These are phyloP conservation scores for Pichia sp. DNA, from an alignment of 1,139 yeast species.

Conservation along the genomic window DNA sequence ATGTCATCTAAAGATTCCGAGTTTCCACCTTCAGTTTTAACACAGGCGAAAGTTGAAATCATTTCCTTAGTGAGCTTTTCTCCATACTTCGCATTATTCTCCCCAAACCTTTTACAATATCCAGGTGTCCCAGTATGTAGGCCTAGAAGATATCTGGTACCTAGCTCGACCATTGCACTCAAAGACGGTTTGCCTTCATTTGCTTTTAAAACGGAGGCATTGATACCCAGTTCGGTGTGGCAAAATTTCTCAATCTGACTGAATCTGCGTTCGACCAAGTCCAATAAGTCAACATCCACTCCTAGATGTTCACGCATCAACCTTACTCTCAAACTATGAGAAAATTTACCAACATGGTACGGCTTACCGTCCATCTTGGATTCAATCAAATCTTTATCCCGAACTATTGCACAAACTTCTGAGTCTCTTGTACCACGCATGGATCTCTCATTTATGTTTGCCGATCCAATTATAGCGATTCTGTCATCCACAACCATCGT, in stretches of 20 bases:
- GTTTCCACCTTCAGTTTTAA: constrained; percentile 17
- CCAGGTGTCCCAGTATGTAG: constrained; percentile 35
- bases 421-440: constrained; percentile 93
- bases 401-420: constrained; percentile 82
- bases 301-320: constrained; percentile 97
- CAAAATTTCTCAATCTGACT: constrained; percentile 57
- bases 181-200: constrained; percentile 33
- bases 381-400: constrained; percentile 75
- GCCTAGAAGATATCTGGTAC: constrained; percentile 61
- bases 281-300: constrained; percentile 83
- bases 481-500: constrained; percentile 91
- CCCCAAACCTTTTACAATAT: constrained; percentile 14
- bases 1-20: constrained; percentile 24
- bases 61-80: constrained; percentile 30
- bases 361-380: constrained; percentile 80
- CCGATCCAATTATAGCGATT: constrained; percentile 91
- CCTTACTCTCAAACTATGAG: constrained; percentile 83
- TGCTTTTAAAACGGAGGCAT: constrained; percentile 37
- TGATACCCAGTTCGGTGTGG: constrained; percentile 39
- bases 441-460: constrained; percentile 92
- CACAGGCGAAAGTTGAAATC: constrained; percentile 49
- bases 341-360: constrained; percentile 78
- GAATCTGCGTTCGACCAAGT: constrained; percentile 75
- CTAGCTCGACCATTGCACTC: constrained; percentile 73
- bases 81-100: constrained; percentile 4